These are phyloP conservation scores for Ploettnerulaceae sp. DNA, from an alignment of 2,329 filamentous ascomycete species.

Conservation along the genomic window DNA sequence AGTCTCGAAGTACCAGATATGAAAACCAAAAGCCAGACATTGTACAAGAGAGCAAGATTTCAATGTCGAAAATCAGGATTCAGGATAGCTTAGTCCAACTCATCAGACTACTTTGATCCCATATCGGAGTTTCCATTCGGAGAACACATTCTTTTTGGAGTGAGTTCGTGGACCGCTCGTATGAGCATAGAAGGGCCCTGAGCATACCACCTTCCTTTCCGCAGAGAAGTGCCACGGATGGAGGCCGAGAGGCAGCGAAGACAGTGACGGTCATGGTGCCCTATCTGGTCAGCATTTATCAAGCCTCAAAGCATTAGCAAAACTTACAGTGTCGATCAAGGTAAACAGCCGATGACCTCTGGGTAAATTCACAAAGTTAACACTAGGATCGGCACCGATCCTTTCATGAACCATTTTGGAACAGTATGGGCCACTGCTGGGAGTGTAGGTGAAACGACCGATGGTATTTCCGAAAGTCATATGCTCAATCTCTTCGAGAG, in stretches of 20 bases:
- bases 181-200: slow-evolving; percentile 30
- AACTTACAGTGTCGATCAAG: slow-evolving; percentile 30
- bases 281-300: background rate
- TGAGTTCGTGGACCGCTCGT: background rate
- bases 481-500: slow-evolving; percentile 1
- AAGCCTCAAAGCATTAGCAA: too few species aligned
- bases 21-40: background rate
- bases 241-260: slow-evolving; percentile 31
- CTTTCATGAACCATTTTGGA: slow-evolving; percentile 10
- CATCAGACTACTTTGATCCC: background rate
- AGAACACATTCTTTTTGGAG: slow-evolving; percentile 1
- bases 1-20: too few species aligned
- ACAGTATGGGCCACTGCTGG: slow-evolving; percentile 4
- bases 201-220: slow-evolving; percentile 35
- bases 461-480: slow-evolving; percentile 22
- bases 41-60: background rate
- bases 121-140: slow-evolving; percentile 1
- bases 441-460: slow-evolving; percentile 14
- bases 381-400: slow-evolving; percentile 20
- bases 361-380: background rate
- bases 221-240: slow-evolving; percentile 32
- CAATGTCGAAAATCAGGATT: background rate
- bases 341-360: slow-evolving; percentile 24
- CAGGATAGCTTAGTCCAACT: background rate
- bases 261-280: slow-evolving; percentile 31